A percentile compares a stretch with the other conserved stretches of the same genome.
These are phyloP conservation scores for Lachancea sp. DNA, from an alignment of 805 yeast species.

Conservation along the genomic window DNA sequence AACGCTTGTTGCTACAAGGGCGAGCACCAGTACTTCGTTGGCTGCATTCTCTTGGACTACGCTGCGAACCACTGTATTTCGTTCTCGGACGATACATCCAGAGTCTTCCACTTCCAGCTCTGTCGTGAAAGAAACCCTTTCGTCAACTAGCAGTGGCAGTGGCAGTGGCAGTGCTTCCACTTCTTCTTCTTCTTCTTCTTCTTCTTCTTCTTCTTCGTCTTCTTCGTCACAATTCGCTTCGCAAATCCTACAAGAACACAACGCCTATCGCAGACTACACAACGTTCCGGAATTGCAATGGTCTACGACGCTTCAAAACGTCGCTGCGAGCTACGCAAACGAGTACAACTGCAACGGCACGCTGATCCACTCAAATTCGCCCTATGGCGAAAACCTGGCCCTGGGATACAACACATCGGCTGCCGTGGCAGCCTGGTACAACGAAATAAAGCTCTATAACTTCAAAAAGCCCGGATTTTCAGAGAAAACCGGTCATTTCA, in stretches of 20 bases:
- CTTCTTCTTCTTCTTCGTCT: background rate
- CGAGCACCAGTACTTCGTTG: background rate
- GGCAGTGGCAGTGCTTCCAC: background rate
- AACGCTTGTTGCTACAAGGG: background rate
- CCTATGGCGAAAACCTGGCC: conserved; percentile 79
- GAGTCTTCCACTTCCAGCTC: conserved; percentile 16
- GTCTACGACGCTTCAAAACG: conserved; percentile 45
- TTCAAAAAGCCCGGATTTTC: conserved; percentile 44
- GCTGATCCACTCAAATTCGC: conserved; percentile 57
- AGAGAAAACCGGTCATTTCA: conserved; percentile 63
- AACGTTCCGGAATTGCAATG: conserved; percentile 47
- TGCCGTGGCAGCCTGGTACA: conserved; percentile 72
- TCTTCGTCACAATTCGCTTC: conserved; percentile 2
- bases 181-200: background rate
- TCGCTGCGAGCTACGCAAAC: conserved; percentile 54
- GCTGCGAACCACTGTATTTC: conserved; percentile 15
- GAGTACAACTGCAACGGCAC: conserved; percentile 49
- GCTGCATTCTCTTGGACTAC: conserved; percentile 3
- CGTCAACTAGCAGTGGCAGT: background rate
- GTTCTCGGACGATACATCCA: conserved; percentile 14
- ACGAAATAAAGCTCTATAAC: conserved; percentile 49
- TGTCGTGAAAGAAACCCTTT: conserved; percentile 14
- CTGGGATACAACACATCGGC: conserved; percentile 54
- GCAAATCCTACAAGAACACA: conserved; percentile 50
- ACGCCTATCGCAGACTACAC: conserved; percentile 49